A percentile compares a stretch with the other conserved stretches of the same genome.
phyloP scores from a whole-genome alignment of 306 rosid genomes.

The Cucurbita maxima region DNA sequence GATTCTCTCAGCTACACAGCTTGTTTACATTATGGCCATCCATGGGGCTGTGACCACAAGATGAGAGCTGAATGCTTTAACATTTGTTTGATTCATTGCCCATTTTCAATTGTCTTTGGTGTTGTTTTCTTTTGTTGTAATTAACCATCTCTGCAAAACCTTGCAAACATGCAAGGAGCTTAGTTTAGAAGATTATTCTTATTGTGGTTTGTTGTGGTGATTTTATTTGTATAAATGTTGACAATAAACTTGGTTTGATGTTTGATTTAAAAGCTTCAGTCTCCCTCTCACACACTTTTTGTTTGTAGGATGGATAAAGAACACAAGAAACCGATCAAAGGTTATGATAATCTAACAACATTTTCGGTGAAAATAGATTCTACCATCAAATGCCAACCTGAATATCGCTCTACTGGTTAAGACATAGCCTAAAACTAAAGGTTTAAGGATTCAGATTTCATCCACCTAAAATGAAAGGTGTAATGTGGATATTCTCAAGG shows the following conservation, averaged over 20 bases:
- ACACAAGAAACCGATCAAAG: neutral
- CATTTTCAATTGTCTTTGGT: neutral
- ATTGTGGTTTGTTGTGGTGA: constrained; percentile 10
- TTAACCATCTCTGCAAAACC: neutral
- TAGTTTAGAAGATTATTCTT: constrained; percentile 11
- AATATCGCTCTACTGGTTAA: no score
- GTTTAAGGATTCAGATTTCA: no score
- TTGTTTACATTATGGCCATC: constrained; percentile 61
- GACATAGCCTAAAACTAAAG: no score
- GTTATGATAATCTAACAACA: no score
- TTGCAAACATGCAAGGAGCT: neutral
- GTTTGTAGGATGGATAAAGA: neutral
- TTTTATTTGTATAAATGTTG: constrained; percentile 18
- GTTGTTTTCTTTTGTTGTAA: neutral
- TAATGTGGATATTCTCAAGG: neutral
- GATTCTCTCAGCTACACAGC: constrained; percentile 81
- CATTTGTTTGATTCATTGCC: constrained; percentile 5
- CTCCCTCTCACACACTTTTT: neutral
- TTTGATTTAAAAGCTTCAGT: neutral
- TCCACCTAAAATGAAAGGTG: neutral
- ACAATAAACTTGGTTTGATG: constrained; percentile 10
- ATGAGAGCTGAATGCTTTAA: neutral
- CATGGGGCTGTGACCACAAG: constrained; percentile 34
- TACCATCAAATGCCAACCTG: neutral
- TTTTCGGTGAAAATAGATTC: neutral